Evolutionary conservation across 2,329 filamentous ascomycete species (phyloP), one percentile per base, ranked within the genome.

Genomic region (Sporothrix inflata): DNA sequence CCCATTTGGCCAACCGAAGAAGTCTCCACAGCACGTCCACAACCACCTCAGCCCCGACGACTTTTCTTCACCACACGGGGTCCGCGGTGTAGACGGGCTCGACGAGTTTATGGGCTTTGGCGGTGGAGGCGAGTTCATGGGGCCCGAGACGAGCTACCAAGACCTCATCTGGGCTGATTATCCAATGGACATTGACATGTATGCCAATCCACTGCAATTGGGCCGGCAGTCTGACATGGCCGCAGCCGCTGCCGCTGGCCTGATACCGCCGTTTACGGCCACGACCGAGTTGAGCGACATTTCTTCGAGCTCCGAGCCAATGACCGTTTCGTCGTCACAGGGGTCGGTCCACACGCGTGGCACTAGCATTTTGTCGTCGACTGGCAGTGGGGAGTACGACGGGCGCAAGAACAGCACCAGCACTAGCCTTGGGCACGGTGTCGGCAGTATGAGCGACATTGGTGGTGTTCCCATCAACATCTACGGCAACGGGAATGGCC

Each of bases 101-200:
- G 82, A 85, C 30, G 84, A 85, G 16, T 82, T 84, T 68, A 81
- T 84, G 77, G 79, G 79, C 4, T 77, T 84, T 3, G 78, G 76
- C 0, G 30, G 40, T 30, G 76, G 76, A 11, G 76, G 73, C 40
- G 80, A 82, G 14, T 83, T 83, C 38, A 76, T 80, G 2, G 75
- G 75, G 0, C 78, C 78, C 0, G 83, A 83, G 4, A 72, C 80
- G 1, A 78, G 77, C 51, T 85, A 85, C 75, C 80, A 82, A n/a
- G 83, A 86, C 60, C 78, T 85, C 49, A 75, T 80, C 27, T 86
- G 84, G 84, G 77, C 80, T 4, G 82, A 85, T 8, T 85, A 83
- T 66, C 76, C 81, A 0, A 75, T 85, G 51, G 83, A 85, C 9
- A 74, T 85, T 14, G 83, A 85, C 49, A 80, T 83, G 76, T 84